Percentiles rank a stretch among this genome's conserved stretches.
Conservation (phyloP, 495 filamentous ascomycete genomes). For the Aspergillus conjunctus region DNA sequence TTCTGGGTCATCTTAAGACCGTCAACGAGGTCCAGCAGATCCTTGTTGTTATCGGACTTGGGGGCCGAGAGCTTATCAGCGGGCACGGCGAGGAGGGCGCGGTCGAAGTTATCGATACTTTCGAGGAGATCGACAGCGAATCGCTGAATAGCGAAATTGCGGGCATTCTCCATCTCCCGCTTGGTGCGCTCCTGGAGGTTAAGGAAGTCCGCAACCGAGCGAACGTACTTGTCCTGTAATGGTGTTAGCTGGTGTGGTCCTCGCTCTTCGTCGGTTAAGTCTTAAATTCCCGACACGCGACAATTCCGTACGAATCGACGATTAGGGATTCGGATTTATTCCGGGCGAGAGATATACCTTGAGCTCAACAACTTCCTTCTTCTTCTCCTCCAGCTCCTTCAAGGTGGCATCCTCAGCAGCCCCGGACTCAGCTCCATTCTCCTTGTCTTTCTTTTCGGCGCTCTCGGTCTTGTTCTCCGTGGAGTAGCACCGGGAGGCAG, state of each 20-base stretch:
- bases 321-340: not conserved
- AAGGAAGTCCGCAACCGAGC: conserved; percentile 91
- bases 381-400: conserved; percentile 79
- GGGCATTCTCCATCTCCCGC: conserved; percentile 82
- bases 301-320: not conserved
- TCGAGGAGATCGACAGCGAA: conserved; percentile 96
- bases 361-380: conserved; percentile 78
- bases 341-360: conserved; percentile 63
- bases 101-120: conserved; percentile 94
- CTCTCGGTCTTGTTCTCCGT: conserved; percentile 43
- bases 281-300: too few relatives aligned
- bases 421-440: conserved; percentile 41
- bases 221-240: conserved; percentile 83
- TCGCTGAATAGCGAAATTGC: conserved; percentile 90
- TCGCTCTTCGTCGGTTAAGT: too few relatives aligned
- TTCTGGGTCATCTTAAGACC: conserved; percentile 92
- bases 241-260: too few relatives aligned
- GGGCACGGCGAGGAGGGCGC: conserved; percentile 79
- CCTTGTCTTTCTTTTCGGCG: conserved; percentile 34
- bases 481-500: conserved; percentile 43
- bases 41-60: conserved; percentile 53
- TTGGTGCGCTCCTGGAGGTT: conserved; percentile 94
- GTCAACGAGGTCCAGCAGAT: conserved; percentile 78
- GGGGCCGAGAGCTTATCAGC: conserved; percentile 62
- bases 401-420: conserved; percentile 48